Evolutionary conservation across 2,329 filamentous ascomycete genomes (phyloP).

Genomic region (Fusarium mangiferae): DNA sequence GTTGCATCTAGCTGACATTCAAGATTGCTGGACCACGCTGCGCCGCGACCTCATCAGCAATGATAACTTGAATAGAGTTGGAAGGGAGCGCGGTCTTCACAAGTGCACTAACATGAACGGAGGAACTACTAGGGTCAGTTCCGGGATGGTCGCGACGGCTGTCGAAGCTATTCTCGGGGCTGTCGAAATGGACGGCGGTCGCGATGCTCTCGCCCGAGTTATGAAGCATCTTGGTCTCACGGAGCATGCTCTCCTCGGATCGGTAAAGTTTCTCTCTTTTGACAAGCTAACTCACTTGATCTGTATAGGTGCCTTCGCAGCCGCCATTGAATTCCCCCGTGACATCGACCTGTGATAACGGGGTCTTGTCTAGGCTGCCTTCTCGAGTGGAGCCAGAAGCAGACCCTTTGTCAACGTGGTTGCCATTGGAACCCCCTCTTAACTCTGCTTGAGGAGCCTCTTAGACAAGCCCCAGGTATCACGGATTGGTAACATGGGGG

Average conservation of each 20-base stretch:
- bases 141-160: background rate
- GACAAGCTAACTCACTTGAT: background rate
- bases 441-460: background rate
- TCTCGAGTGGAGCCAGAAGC: background rate
- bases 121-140: background rate
- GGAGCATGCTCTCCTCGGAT: background rate
- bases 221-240: background rate
- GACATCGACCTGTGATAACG: background rate
- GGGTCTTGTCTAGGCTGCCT: background rate
- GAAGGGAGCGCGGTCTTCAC: accelerated
- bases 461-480: background rate
- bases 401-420: too few species aligned
- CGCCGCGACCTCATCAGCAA: background rate
- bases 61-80: accelerated
- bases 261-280: background rate
- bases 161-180: background rate
- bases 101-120: background rate
- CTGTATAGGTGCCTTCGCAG: background rate
- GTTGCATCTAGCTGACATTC: accelerated
- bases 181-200: background rate
- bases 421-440: background rate
- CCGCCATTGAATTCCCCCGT: background rate
- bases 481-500: background rate
- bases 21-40: background rate
- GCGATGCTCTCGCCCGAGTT: background rate